phyloP scores from a whole-genome alignment of 192 early-diverging fungal genomes.

The Coemansia sp. region DNA sequence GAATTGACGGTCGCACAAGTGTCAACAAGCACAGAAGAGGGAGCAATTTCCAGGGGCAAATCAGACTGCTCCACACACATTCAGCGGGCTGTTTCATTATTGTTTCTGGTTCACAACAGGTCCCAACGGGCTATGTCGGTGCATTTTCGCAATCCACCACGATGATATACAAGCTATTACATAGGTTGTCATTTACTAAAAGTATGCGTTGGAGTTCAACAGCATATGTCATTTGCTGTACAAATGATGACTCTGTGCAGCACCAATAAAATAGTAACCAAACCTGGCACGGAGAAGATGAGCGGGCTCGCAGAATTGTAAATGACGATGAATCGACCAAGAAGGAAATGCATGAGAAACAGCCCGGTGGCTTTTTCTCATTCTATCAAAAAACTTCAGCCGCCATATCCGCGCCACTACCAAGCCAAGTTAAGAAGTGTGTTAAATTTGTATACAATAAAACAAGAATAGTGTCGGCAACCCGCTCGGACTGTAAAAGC shows the following conservation, averaged over 20 bases:
- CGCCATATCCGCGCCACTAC: neutral
- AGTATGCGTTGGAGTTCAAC: too few species aligned
- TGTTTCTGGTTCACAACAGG: neutral
- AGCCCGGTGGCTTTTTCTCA: neutral
- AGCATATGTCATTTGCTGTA: too few species aligned
- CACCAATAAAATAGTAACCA: too few species aligned
- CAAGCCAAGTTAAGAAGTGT: neutral
- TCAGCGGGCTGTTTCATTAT: neutral
- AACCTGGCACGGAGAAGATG: too few species aligned
- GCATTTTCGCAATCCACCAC: too few species aligned
- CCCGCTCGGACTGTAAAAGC: neutral
- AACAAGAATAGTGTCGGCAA: neutral
- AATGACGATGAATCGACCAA: too few species aligned
- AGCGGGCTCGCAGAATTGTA: too few species aligned
- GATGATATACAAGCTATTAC: too few species aligned
- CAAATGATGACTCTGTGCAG: too few species aligned
- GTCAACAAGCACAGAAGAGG: neutral
- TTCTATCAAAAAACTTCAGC: neutral
- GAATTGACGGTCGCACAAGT: neutral
- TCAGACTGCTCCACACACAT: neutral
- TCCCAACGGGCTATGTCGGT: too few species aligned
- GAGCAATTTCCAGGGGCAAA: neutral
- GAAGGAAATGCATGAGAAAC: neutral
- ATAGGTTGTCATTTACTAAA: too few species aligned
- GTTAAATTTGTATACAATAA: neutral